phyloP scores from a whole-genome alignment of 768 basidiomycete species.

The Leccinum arenicola region DNA sequence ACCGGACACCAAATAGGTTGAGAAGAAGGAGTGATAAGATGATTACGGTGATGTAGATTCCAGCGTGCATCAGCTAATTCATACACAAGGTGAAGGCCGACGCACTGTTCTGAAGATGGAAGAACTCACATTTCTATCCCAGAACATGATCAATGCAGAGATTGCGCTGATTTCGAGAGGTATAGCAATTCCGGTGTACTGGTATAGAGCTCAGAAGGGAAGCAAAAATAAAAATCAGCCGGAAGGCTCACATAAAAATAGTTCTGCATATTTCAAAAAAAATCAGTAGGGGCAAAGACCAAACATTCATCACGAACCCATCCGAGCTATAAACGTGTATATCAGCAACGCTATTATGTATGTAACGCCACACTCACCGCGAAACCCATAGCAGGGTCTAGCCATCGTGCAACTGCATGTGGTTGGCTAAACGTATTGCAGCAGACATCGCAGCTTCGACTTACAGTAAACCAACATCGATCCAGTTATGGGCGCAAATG shows the following conservation, averaged over 20 bases:
- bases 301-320: slow-evolving; percentile 15
- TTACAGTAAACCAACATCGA: slow-evolving; percentile 29
- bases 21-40: slow-evolving; percentile 37
- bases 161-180: slow-evolving; percentile 52
- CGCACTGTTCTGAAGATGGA: background rate
- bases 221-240: background rate
- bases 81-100: slow-evolving; percentile 6
- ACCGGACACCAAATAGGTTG: slow-evolving; percentile 49
- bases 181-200: slow-evolving; percentile 35
- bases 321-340: slow-evolving; percentile 17
- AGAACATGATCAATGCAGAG: slow-evolving; percentile 47
- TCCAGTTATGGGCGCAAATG: slow-evolving; percentile 28
- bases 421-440: background rate
- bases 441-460: background rate
- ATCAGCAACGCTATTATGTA: background rate
- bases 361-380: slow-evolving; percentile 18
- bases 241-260: slow-evolving; percentile 31
- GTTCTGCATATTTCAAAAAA: slow-evolving; percentile 19
- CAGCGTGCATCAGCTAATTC: slow-evolving; percentile 34
- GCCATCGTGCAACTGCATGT: slow-evolving; percentile 29
- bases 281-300: background rate
- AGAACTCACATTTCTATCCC: slow-evolving; percentile 36
- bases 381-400: slow-evolving; percentile 32
- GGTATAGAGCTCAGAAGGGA: background rate
- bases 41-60: slow-evolving; percentile 39